phyloP scores from a whole-genome alignment of 1,284 basidiomycete genomes.

The Cutaneotrichosporon sp. region DNA sequence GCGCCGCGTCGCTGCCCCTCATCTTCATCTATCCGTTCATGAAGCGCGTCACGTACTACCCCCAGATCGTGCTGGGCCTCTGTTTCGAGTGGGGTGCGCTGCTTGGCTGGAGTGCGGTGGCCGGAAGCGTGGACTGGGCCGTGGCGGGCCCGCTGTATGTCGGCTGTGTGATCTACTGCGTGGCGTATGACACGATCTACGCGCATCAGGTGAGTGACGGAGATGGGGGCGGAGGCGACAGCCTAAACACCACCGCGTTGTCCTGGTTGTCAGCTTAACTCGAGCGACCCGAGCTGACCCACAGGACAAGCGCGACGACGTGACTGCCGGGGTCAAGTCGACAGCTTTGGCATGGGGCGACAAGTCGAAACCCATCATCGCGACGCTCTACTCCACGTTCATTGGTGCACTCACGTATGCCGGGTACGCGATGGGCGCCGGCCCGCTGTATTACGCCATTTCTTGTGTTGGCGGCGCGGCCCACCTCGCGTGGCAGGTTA shows the following conservation, averaged over 20 bases:
- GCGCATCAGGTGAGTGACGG: constrained; percentile 87
- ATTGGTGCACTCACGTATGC: constrained; percentile 71
- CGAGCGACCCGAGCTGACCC: no score
- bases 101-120: constrained; percentile 92
- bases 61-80: constrained; percentile 85
- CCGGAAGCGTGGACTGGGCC: constrained; percentile 73
- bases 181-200: constrained; percentile 97
- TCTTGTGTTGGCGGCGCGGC: constrained; percentile 67
- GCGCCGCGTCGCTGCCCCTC: constrained; percentile 80
- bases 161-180: constrained; percentile 85
- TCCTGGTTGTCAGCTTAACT: no score
- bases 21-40: constrained; percentile 92
- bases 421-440: constrained; percentile 70
- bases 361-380: constrained; percentile 69
- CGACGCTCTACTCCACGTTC: constrained; percentile 67
- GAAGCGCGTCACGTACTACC: constrained; percentile 97
- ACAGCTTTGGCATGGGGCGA: constrained; percentile 87
- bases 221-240: no score
- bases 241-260: no score
- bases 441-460: constrained; percentile 67
- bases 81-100: constrained; percentile 98
- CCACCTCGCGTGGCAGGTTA: constrained; percentile 79
- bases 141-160: constrained; percentile 84
- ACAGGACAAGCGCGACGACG: constrained; percentile 90
- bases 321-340: constrained; percentile 81